Conservation (phyloP, 2,329 filamentous ascomycete species). For the Penicillium griseofulvum region DNA sequence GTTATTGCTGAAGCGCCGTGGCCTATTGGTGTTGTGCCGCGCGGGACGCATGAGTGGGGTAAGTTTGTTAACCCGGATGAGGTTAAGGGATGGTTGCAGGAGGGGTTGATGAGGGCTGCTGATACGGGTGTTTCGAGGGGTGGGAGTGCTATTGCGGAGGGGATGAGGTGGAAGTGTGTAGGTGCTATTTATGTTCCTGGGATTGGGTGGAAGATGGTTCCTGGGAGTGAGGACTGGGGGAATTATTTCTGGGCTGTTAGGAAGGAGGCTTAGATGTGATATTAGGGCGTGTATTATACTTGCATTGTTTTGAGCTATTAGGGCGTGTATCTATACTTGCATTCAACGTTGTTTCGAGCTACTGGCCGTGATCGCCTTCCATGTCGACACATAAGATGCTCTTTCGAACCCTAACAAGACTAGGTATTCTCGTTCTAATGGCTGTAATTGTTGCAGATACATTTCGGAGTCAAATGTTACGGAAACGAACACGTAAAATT, state of each 20-base stretch:
- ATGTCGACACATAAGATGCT: too few relatives aligned
- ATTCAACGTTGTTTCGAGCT: too few relatives aligned
- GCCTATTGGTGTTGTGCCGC: constrained; percentile 72
- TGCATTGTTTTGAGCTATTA: background rate
- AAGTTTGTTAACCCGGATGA: constrained; percentile 93
- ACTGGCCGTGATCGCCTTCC: too few relatives aligned
- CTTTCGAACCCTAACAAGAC: too few relatives aligned
- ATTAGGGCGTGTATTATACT: background rate
- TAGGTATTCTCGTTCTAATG: too few relatives aligned
- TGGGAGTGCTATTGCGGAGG: constrained; percentile 28
- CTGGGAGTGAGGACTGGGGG: constrained; percentile 77
- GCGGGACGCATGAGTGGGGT: constrained; percentile 91
- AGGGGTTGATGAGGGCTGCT: constrained; percentile 52
- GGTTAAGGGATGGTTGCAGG: constrained; percentile 43
- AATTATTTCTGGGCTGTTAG: constrained; percentile 95
- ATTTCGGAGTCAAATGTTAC: too few relatives aligned
- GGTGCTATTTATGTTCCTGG: constrained; percentile 90
- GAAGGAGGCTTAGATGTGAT: constrained; percentile 42
- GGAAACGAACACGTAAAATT: too few relatives aligned
- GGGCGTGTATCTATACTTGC: too few relatives aligned
- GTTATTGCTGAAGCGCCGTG: constrained; percentile 80
- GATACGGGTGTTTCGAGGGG: constrained; percentile 25
- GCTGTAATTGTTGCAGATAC: too few relatives aligned
- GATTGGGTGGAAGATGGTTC: constrained; percentile 81
- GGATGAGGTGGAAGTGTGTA: constrained; percentile 62